Base-by-base conservation (phyloP, 345 rosid species). In the Eucalyptus pauciflora region DNA sequence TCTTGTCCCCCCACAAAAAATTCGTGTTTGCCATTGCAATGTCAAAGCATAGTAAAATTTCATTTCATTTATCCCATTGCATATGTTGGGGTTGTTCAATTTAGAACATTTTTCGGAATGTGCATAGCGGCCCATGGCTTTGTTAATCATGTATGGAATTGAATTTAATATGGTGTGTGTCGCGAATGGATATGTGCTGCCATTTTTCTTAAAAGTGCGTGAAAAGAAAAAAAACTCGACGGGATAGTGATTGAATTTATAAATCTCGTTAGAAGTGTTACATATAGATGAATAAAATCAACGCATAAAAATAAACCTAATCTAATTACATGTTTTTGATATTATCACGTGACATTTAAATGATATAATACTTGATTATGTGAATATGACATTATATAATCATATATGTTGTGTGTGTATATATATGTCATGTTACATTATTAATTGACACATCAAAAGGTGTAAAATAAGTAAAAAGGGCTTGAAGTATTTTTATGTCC, bases 121-220 rank as follows among this genome's bases (percentile, higher is more conserved):
- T 10, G 81, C 45, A 20, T 37, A 18, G 7, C 13, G 11, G 4
- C 43, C 25, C 43, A 11, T 37, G 43, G 27, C 83, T 76, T 5
- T 5, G 2, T 37, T 20, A 10, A 37, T 37, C 13, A 18, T 76
- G 12, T 37, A 37, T 6, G 14, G 27, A 15, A 37, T 37, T 7
- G 48, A 20, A 41, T 41, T 76, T 41, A 41, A 11, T 11, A 41
- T 0, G 7, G 25, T 10, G 43, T 5, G 46, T 2, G 81, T 9
- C 4, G 1, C 1, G 14, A 71, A 37, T 12, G 13, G 81, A 37
- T 18, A 5, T 18, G 46, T 37, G 15, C 13, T 0, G 0, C 6
- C 45, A 9, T 17, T 76, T 76, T 37, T 41, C 1, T 41, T 76
- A 10, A 20, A 6, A 20, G 29, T 10, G 5, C 27, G 1, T 3